Conservation (phyloP, 2,329 filamentous ascomycete genomes). For the Colletotrichum scovillei region DNA sequence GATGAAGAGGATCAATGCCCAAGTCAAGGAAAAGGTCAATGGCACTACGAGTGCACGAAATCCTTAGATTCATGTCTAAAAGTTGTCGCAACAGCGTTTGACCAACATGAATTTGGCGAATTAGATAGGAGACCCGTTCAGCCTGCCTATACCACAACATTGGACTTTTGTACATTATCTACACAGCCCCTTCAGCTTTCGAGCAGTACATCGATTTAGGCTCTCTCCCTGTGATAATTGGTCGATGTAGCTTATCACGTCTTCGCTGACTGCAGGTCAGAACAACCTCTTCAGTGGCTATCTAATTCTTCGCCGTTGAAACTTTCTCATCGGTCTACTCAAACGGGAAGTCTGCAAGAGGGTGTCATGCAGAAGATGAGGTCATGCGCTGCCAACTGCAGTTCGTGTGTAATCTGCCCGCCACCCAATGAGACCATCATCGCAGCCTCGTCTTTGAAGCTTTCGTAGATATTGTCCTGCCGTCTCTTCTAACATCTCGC, state of each 20-base stretch:
- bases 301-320: too few species aligned
- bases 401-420: not conserved
- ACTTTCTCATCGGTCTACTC: not conserved
- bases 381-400: not conserved
- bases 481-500: not conserved
- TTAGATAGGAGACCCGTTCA: not conserved
- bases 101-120: too few species aligned
- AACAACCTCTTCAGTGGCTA: too few species aligned
- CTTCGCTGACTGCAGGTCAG: too few species aligned
- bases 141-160: not conserved
- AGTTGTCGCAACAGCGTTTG: too few species aligned
- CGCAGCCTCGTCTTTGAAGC: not conserved
- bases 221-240: not conserved
- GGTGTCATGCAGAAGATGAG: not conserved
- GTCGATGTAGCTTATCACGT: too few species aligned
- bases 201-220: not conserved
- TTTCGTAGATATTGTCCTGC: not conserved
- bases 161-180: not conserved
- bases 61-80: not conserved
- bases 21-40: not conserved
- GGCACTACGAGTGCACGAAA: not conserved
- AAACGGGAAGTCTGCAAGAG: not conserved
- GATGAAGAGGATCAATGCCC: slow-evolving; percentile 15
- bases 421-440: not conserved
- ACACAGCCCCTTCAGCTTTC: not conserved